Evolutionary conservation across 2,329 filamentous ascomycete genomes (phyloP), one percentile per base, ranked within the genome.

Genomic region (Ceratocystis alfenasii): DNA sequence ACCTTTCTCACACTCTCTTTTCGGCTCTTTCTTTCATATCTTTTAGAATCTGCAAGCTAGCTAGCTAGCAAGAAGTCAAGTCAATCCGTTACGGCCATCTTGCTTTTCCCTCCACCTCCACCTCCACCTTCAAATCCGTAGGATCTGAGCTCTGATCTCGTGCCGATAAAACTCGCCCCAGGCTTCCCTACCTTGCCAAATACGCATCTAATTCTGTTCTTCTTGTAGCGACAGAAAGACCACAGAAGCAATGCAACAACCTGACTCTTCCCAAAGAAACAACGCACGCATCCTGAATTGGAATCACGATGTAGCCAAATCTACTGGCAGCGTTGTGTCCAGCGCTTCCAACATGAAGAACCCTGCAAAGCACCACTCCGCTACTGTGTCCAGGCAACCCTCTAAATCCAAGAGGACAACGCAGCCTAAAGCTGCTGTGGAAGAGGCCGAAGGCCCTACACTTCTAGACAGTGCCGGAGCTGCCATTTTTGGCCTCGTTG

Each of bases 221-320:
- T 81, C 85, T 68, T 90, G 95, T 74, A 81, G 89, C 65, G 90
- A 95, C 76, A 89, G 89, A 63, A 95, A 95, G 76, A 88, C 83
- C 70, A 85, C 95, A 73, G 89, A 94, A 72, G 87, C 89, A 36
- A 83, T 92, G 62, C 88, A 85, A 73, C 78, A 79, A 7, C 73
- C 74, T 12, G 72, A 74, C 70, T 69, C 67, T 66, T 66, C n/a
- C 68, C 68, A 48, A 65, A 70, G 48, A 69, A 69, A 59, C 76
- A 78, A 63, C 70, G 76, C 72, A 68, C 78, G 76, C 57, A 77
- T 81, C 66, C 72, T 82, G 33, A 73, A 78, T 68, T 82, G 80
- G 80, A 78, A 79, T 66, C 77, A 78, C 69, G 77, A 79, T 72
- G 74, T 78, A 59, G 75, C 75, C 63, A 68, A 69, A 50, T 72